These are phyloP conservation scores for Rhodotorula sp. DNA, from an alignment of 1,284 basidiomycete species.

Conservation along the genomic window DNA sequence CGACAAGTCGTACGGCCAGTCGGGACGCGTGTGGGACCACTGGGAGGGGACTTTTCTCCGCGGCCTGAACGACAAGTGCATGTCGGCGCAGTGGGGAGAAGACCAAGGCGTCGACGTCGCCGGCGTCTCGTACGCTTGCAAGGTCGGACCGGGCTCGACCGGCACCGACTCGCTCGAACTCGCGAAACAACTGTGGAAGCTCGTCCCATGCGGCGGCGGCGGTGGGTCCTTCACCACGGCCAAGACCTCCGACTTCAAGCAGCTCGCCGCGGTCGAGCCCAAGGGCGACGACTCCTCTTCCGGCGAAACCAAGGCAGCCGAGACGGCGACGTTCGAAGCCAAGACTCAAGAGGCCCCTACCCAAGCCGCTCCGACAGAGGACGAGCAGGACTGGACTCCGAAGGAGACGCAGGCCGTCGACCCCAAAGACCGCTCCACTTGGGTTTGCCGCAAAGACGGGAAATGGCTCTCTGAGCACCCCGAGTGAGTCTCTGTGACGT, in stretches of 20 bases:
- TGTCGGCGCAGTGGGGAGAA: constrained; percentile 27
- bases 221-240: not conserved
- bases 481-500: not conserved
- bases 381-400: constrained; percentile 1
- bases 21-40: constrained; percentile 10
- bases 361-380: not conserved
- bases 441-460: constrained; percentile 30
- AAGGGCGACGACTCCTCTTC: constrained; percentile 1
- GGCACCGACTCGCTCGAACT: constrained; percentile 34
- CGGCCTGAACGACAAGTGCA: constrained; percentile 24
- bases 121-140: constrained; percentile 38
- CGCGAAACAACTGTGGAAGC: constrained; percentile 36
- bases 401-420: constrained; percentile 3
- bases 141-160: constrained; percentile 14
- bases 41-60: constrained; percentile 16
- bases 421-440: constrained; percentile 27
- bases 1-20: constrained; percentile 27
- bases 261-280: constrained; percentile 2
- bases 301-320: not conserved
- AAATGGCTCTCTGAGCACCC: constrained; percentile 22
- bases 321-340: not conserved
- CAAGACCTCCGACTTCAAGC: not conserved
- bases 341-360: not conserved
- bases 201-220: constrained; percentile 10
- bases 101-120: constrained; percentile 23